A percentile compares a stretch with the other conserved stretches of the same genome.
These are phyloP conservation scores for Kewa caespitosa DNA, from an alignment of 179 eudicot genomes.

Conservation along the genomic window DNA sequence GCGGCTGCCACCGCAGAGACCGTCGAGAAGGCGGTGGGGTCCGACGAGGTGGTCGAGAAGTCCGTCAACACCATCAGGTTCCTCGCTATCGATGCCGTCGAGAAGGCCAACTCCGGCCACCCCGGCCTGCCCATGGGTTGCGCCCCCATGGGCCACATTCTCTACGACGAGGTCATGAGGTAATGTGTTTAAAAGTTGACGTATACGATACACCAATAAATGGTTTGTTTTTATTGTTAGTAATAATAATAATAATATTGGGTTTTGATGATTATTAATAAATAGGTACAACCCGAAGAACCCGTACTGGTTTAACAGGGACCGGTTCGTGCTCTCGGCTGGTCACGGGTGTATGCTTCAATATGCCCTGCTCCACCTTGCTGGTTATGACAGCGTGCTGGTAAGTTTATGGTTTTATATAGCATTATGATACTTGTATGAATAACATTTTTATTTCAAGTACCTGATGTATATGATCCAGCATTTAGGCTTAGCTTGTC, in stretches of 20 bases:
- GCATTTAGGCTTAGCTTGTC: not conserved
- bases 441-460: no score
- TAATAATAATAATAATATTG: no score
- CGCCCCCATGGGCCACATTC: constrained; percentile 55
- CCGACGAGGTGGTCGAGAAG: constrained; percentile 35
- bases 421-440: not conserved
- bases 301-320: constrained; percentile 64
- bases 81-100: constrained; percentile 55
- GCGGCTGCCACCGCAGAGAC: constrained; percentile 39
- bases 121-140: constrained; percentile 70
- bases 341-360: constrained; percentile 73
- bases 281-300: constrained; percentile 55
- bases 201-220: no score
- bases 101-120: constrained; percentile 62
- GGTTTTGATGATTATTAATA: no score
- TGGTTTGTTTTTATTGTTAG: no score
- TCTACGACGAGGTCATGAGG: constrained; percentile 59
- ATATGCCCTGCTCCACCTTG: constrained; percentile 66
- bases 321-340: constrained; percentile 55
- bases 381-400: constrained; percentile 57
- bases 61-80: constrained; percentile 49
- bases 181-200: no score
- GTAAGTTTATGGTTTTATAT: constrained; percentile 17
- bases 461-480: no score
- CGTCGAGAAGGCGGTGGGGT: constrained; percentile 32